Base-by-base conservation (phyloP, 75 land plant species). In the Ceratopteris richardii region DNA sequence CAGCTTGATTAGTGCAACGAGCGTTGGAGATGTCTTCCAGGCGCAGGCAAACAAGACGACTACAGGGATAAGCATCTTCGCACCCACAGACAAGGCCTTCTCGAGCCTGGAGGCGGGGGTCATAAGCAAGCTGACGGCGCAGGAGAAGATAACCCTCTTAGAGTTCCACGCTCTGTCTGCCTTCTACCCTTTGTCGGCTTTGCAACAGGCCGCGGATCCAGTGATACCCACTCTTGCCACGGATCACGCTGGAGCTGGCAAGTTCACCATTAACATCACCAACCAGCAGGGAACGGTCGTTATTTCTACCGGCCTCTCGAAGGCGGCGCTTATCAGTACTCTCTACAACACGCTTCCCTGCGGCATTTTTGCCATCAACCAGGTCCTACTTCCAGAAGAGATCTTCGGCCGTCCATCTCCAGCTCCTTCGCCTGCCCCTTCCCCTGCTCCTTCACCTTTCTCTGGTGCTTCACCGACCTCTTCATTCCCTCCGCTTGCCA, bases 61-160 rank as follows among this genome's bases (percentile, higher is more conserved):
- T 2, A 46, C 81, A 18, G 94, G 94, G 30, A 70, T 85, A 36
- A 85, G 86, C 0, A 57, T 85, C 20, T 80, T 88, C 47, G 79
- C 73, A 0, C 94, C 94, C 7, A 72, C 79, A 0, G 94, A 88
- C 51, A 47, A 22, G 22, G 94, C 94, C 0, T 85, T 88, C 57
- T 62, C 74, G 10, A 54, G 56, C 19, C 65, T 73, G 0, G 65
- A 62, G 7, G 57, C 73, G 1, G 48, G 48, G n/a, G 48, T 20
- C 4, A 46, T 46, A 17, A 46, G 48, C 48, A 17, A 20, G 21
- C 48, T 46, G 48, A 46, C 48, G 14, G 48, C 48, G 14, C 48
- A 46, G 48, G 21, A 46, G 48, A 61, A 61, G 23, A 61, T 61
- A 14, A 29, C 28, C 1, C 51, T 61, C 29, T 46, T 42, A 16